A percentile compares a stretch with the other conserved stretches of the same genome.
phyloP scores from a whole-genome alignment of 1,139 yeast species.

The Geotrichum candidum region DNA sequence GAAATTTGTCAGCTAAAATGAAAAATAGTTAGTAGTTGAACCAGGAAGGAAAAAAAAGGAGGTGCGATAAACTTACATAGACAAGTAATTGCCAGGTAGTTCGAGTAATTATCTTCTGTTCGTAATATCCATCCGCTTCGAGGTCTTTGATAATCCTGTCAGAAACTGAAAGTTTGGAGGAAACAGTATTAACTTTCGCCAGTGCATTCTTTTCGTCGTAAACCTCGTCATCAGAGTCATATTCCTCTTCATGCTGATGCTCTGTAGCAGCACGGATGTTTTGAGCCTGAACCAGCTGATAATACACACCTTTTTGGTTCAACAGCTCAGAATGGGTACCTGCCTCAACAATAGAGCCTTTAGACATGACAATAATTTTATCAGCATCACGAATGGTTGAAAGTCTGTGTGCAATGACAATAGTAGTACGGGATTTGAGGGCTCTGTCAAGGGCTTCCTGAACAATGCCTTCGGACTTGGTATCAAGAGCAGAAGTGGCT shows the following conservation, averaged over 20 bases:
- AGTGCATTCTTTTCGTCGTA: not conserved
- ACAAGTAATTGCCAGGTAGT: slow-evolving; percentile 9
- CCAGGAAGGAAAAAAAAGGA: not conserved
- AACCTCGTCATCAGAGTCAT: not conserved
- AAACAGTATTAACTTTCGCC: not conserved
- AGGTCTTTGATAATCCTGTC: slow-evolving; percentile 5
- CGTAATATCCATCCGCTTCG: slow-evolving; percentile 5
- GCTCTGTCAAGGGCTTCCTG: slow-evolving; percentile 52
- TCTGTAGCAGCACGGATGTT: slow-evolving; percentile 18
- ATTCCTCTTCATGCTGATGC: not conserved
- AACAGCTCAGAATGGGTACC: slow-evolving; percentile 40
- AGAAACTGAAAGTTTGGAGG: slow-evolving; percentile 9
- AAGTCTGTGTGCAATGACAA: slow-evolving; percentile 73
- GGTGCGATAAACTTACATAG: slow-evolving; percentile 4
- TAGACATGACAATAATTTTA: slow-evolving; percentile 41
- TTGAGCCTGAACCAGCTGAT: slow-evolving; percentile 37
- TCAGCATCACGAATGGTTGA: slow-evolving; percentile 59
- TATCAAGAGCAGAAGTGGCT: slow-evolving; percentile 72
- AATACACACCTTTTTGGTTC: slow-evolving; percentile 33
- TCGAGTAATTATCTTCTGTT: not conserved
- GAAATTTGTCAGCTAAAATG: slow-evolving; percentile 17
- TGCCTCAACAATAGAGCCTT: slow-evolving; percentile 39
- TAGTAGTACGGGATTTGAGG: slow-evolving; percentile 62
- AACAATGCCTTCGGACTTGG: slow-evolving; percentile 53
- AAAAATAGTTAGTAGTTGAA: not conserved